Evolutionary conservation across 2,329 filamentous ascomycete species (phyloP).

Genomic region (Penicillium sclerotiorum): DNA sequence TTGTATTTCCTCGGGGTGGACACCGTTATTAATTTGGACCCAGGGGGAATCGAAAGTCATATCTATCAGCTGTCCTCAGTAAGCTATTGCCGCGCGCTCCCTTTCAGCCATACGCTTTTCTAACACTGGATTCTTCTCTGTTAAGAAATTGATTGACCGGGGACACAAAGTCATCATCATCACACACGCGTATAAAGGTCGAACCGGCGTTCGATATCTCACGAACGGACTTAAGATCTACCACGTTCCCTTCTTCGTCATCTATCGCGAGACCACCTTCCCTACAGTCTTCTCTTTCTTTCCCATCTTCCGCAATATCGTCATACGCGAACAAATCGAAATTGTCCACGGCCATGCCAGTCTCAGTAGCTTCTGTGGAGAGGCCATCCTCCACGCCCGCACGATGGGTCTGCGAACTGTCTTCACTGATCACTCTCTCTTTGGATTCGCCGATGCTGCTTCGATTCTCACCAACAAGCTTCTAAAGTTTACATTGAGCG

Average conservation of each 20-base stretch:
- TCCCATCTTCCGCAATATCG: constrained; percentile 93
- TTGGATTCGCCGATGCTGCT: constrained; percentile 93
- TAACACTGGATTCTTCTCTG: not conserved
- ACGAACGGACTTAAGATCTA: constrained; percentile 99
- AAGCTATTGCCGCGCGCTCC: constrained; percentile 20
- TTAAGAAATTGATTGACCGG: constrained; percentile 86
- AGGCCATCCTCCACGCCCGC: constrained; percentile 89
- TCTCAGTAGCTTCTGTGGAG: constrained; percentile 88
- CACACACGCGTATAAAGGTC: constrained; percentile 89
- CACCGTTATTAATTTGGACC: constrained; percentile 15
- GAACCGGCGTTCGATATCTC: constrained; percentile 89
- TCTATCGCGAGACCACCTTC: constrained; percentile 91
- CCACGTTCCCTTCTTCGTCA: constrained; percentile 92
- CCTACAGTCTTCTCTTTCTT: constrained; percentile 99
- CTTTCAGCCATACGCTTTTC: not conserved
- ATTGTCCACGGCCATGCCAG: constrained; percentile 98
- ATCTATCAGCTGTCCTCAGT: constrained; percentile 93
- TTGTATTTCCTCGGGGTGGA: not conserved
- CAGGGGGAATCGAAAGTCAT: constrained; percentile 90
- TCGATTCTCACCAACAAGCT: constrained; percentile 98
- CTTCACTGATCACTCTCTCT: constrained; percentile 96
- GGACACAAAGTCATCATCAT: constrained; percentile 98
- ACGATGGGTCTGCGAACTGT: constrained; percentile 97
- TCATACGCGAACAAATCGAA: constrained; percentile 90
- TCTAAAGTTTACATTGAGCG: constrained; percentile 91